These are phyloP conservation scores for Aspergillus udagawae DNA, from an alignment of 2,329 filamentous ascomycete genomes.

Conservation along the genomic window DNA sequence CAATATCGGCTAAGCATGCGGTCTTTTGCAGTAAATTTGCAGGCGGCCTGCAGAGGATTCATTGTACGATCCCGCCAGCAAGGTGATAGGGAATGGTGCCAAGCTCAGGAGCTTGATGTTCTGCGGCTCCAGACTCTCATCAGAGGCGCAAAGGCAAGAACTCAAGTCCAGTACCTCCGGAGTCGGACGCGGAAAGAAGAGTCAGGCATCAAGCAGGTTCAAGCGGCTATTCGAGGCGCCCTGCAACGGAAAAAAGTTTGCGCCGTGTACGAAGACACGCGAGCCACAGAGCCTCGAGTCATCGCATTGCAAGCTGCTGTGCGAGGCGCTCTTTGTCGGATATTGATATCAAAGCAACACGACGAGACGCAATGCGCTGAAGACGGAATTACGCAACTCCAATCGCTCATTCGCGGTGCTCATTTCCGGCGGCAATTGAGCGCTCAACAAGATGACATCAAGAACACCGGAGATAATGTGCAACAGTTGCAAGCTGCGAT, in stretches of 20 bases:
- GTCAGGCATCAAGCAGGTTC: conserved; percentile 46
- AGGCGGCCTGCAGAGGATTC: conserved; percentile 74
- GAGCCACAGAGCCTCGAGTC: conserved; percentile 62
- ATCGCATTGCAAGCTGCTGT: conserved; percentile 52
- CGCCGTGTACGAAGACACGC: conserved; percentile 58
- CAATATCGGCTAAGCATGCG: conserved; percentile 80
- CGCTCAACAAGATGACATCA: conserved; percentile 32
- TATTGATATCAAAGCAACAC: conserved; percentile 13
- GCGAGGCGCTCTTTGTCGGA: conserved; percentile 50
- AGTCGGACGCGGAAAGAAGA: conserved; percentile 37
- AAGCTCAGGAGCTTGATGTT: conserved; percentile 66
- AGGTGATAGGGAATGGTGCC: conserved; percentile 67
- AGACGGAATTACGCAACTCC: conserved; percentile 55
- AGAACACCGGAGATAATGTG: conserved; percentile 50
- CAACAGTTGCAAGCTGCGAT: conserved; percentile 54
- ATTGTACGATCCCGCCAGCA: conserved; percentile 63
- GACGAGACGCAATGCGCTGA: conserved; percentile 42
- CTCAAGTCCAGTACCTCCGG: conserved; percentile 41
- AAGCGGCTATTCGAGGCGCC: conserved; percentile 53
- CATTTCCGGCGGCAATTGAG: conserved; percentile 51
- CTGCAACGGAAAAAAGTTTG: conserved; percentile 39
- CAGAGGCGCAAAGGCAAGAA: conserved; percentile 51
- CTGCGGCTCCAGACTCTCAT: conserved; percentile 77
- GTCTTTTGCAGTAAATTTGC: conserved; percentile 71
- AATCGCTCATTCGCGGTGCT: conserved; percentile 65